Evolutionary conservation across 2,329 filamentous ascomycete species (phyloP), one percentile per base, ranked within the genome.

Genomic region (Parastagonospora nodorum): DNA sequence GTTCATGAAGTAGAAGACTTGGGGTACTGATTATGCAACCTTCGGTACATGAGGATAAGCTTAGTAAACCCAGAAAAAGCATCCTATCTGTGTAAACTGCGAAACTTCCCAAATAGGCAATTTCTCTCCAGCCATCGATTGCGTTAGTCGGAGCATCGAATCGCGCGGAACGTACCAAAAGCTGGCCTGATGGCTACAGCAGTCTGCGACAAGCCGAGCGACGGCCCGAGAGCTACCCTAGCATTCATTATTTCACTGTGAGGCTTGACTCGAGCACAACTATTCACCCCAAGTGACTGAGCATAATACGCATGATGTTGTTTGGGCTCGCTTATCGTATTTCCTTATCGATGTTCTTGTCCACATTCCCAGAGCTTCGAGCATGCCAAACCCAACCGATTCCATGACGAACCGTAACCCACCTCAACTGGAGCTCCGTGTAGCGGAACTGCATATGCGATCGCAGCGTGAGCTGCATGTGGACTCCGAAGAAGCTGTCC

Each of bases 1-100:
- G 74, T 87, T 88, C 69, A 86, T 71, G 66, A 69, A 68, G 58
- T 72, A 72, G 57, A 53, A 19, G 19, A 24, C 19, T 24, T 5
- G 19, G 19, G 30, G 10, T 8, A 32, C n/a, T 4, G 30, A 32
- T 32, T 10, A 32, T 32, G n/a, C 9, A 32, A 32, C 4, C n/a
- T 11, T n/a, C 10, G 30, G 30, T 32, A 32, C 10, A 10, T 11
- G 30, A 32, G n/a, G n/a, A 32, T n/a, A n/a, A 32, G 8, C 30
- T 11, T 11, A 32, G 30, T 8, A 32, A 11, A 32, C 30, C 4
- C 19, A 24, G 19, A 24, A 24, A 24, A 24, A 3, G 5, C 5
- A 24, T 24, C 3, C 3, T 24, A 3, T 24, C 19, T 24, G 19
- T 24, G 19, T 24, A 24, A 24, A 3, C 19, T 5, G 19, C 5